Evolutionary conservation across 139 green algal genomes (phyloP).

Genomic region (Micractinium sp.): DNA sequence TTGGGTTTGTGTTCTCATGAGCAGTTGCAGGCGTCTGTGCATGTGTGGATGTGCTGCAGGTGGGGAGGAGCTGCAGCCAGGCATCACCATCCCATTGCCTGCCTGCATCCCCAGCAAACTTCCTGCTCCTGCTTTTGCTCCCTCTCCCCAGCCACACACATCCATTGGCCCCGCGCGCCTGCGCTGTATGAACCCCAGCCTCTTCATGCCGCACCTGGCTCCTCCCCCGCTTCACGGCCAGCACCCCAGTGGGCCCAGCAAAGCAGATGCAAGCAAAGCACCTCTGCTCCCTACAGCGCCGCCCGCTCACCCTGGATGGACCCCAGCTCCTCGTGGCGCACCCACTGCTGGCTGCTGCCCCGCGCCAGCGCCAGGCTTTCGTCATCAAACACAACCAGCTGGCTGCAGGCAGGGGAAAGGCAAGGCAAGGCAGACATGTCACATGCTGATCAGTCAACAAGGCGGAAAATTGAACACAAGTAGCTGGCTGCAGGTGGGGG

Average conservation of each 20-base stretch:
- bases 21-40: too few species aligned
- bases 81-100: too few species aligned
- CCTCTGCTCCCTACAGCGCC: background rate
- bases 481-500: too few species aligned
- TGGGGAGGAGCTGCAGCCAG: background rate
- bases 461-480: too few species aligned
- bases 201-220: too few species aligned
- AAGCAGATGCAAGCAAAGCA: too few species aligned
- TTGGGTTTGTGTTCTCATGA: background rate
- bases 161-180: background rate
- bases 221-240: background rate
- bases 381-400: conserved; percentile 60
- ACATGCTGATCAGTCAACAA: background rate
- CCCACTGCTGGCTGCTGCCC: conserved; percentile 61
- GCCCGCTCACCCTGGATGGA: conserved; percentile 1
- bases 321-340: conserved; percentile 77
- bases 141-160: background rate
- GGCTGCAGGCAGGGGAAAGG: conserved; percentile 27
- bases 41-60: background rate
- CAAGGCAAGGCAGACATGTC: background rate
- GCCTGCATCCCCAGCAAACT: background rate
- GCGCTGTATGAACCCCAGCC: too few species aligned
- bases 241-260: background rate
- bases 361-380: conserved; percentile 51
- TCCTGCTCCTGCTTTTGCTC: background rate